Evolutionary conservation across 1,139 yeast species (phyloP).

Genomic region (Sugiyamaella xylanicola): DNA sequence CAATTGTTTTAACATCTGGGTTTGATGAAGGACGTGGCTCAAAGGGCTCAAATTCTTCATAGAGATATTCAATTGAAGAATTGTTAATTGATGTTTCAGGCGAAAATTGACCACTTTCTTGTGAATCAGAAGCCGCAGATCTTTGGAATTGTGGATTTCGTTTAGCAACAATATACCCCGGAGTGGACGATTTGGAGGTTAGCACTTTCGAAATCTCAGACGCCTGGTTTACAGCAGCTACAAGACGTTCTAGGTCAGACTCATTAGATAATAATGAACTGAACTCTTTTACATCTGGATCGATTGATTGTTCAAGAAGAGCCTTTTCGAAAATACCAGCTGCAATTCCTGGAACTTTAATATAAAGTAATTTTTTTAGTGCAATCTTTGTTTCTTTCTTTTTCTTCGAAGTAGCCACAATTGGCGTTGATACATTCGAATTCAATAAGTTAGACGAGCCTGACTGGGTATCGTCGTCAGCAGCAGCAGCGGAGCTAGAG

Average conservation of each 20-base stretch:
- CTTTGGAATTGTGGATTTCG: slow-evolving; percentile 54
- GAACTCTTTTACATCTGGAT: slow-evolving; percentile 40
- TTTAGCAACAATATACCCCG: slow-evolving; percentile 70
- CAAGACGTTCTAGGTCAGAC: slow-evolving; percentile 39
- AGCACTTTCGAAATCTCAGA: slow-evolving; percentile 44
- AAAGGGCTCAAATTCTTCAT: slow-evolving; percentile 88
- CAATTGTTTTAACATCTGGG: slow-evolving; percentile 25
- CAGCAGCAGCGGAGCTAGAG: neutral
- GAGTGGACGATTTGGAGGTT: slow-evolving; percentile 40
- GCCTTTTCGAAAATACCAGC: slow-evolving; percentile 71
- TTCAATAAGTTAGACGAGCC: slow-evolving; percentile 10
- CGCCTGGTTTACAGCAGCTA: slow-evolving; percentile 53
- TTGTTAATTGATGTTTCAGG: slow-evolving; percentile 37
- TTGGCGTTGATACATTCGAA: neutral
- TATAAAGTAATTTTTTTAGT: slow-evolving; percentile 70
- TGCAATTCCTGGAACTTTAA: slow-evolving; percentile 72
- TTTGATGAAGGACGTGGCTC: slow-evolving; percentile 50
- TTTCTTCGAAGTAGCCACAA: slow-evolving; percentile 1
- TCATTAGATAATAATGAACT: slow-evolving; percentile 32
- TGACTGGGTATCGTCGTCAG: slow-evolving; percentile 21
- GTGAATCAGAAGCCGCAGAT: slow-evolving; percentile 41
- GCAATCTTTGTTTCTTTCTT: slow-evolving; percentile 55
- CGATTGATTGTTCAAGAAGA: slow-evolving; percentile 51
- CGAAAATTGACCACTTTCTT: slow-evolving; percentile 31
- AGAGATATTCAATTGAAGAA: slow-evolving; percentile 51